Conservation (phyloP, 352 stramenopile species). For the Phytophthora macrochlamydospora region DNA sequence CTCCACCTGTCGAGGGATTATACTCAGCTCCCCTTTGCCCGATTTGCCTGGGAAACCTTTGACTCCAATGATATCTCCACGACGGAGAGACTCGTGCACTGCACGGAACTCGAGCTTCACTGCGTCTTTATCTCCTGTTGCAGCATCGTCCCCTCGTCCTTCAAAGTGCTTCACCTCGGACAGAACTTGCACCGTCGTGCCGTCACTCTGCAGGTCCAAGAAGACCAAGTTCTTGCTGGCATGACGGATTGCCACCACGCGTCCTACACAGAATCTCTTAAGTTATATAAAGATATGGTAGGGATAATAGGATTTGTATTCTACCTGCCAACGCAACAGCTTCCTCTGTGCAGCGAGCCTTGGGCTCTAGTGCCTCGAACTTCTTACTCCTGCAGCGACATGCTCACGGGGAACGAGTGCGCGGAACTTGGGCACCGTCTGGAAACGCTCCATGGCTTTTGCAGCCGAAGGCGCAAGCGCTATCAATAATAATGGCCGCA, state of each 20-base stretch:
- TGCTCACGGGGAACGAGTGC: slow-evolving; percentile 70
- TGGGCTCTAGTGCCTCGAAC: slow-evolving; percentile 55
- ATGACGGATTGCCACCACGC: slow-evolving; percentile 76
- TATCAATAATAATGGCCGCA: slow-evolving; percentile 13
- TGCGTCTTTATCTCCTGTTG: slow-evolving; percentile 29
- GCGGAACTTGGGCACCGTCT: slow-evolving; percentile 51
- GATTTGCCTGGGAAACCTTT: slow-evolving; percentile 83
- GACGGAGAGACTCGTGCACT: slow-evolving; percentile 75
- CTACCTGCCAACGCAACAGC: slow-evolving; percentile 62
- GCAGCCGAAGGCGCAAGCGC: slow-evolving; percentile 9
- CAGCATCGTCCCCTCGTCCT: slow-evolving; percentile 32
- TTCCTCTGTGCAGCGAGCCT: slow-evolving; percentile 61
- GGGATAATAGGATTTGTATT: slow-evolving; percentile 1
- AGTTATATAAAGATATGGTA: background rate
- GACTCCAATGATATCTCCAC: slow-evolving; percentile 81
- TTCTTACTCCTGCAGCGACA: slow-evolving; percentile 67
- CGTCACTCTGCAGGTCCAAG: slow-evolving; percentile 73
- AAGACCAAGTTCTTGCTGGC: slow-evolving; percentile 88
- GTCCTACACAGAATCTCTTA: slow-evolving; percentile 32
- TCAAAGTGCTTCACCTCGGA: slow-evolving; percentile 79
- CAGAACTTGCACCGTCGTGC: slow-evolving; percentile 72
- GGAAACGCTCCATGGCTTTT: slow-evolving; percentile 67
- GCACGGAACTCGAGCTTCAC: slow-evolving; percentile 58
- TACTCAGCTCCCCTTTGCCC: slow-evolving; percentile 83
- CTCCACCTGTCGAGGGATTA: slow-evolving; percentile 84